Conservation (phyloP, 1,139 yeast genomes). For the Candida albicans region DNA sequence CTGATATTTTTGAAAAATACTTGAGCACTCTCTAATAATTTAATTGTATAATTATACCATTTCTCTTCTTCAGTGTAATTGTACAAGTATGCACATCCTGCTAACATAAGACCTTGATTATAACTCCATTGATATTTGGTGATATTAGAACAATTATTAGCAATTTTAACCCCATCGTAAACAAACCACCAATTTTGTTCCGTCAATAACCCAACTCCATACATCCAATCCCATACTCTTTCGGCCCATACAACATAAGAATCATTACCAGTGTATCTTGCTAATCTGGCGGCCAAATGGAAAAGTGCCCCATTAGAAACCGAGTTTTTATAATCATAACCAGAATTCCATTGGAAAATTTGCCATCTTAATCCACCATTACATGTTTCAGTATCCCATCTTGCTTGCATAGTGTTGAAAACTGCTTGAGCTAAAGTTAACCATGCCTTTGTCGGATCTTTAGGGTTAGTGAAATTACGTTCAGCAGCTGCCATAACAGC, state of each 20-base stretch:
- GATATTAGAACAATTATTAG: conserved; percentile 59
- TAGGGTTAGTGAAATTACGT: conserved; percentile 69
- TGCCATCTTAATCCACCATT: conserved; percentile 96
- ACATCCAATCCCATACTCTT: conserved; percentile 80
- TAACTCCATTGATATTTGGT: conserved; percentile 80
- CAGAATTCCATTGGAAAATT: conserved; percentile 91
- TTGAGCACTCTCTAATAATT: conserved; percentile 52
- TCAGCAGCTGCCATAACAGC: conserved; percentile 85
- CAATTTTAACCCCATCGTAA: conserved; percentile 76
- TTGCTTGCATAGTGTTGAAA: conserved; percentile 81
- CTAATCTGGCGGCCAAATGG: conserved; percentile 83
- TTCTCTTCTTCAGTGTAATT: conserved; percentile 64
- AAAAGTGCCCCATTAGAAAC: conserved; percentile 90
- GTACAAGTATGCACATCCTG: conserved; percentile 83
- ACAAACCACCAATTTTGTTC: conserved; percentile 52
- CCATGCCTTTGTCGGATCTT: conserved; percentile 51
- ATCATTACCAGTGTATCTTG: conserved; percentile 74
- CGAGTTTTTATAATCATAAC: conserved; percentile 88
- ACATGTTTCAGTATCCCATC: conserved; percentile 81
- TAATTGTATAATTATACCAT: conserved; percentile 66
- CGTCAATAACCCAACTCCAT: conserved; percentile 54
- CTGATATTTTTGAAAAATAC: conserved; percentile 56
- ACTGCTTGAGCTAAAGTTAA: conserved; percentile 73
- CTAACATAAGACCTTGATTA: conserved; percentile 76
- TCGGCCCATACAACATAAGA: conserved; percentile 81